Percentiles rank a stretch among this genome's conserved stretches.
These are phyloP conservation scores for Pelargonium citronellum DNA, from an alignment of 441 rosid species.

Conservation along the genomic window DNA sequence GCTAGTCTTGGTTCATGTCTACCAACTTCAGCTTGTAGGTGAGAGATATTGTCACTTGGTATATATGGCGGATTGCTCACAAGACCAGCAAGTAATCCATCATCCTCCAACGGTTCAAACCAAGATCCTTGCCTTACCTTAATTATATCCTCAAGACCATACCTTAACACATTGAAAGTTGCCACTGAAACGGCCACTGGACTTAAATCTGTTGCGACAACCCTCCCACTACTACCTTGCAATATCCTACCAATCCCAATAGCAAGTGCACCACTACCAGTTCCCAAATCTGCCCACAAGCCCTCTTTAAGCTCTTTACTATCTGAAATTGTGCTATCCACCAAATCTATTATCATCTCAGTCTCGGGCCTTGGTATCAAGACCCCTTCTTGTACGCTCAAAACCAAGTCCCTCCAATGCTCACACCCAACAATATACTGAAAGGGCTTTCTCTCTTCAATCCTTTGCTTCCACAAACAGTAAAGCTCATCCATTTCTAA, in stretches of 20 bases:
- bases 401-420: constrained; percentile 83
- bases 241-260: constrained; percentile 51
- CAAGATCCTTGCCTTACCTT: constrained; percentile 74
- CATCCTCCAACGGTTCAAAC: constrained; percentile 66
- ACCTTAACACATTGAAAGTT: constrained; percentile 55
- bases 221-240: constrained; percentile 39
- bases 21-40: constrained; percentile 85
- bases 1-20: constrained; percentile 82
- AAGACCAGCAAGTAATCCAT: constrained; percentile 63
- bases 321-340: constrained; percentile 32
- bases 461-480: constrained; percentile 65
- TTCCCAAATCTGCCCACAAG: constrained; percentile 71
- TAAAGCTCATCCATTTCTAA: constrained; percentile 53
- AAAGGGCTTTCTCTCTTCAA: constrained; percentile 73
- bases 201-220: constrained; percentile 74
- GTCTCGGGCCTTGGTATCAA: constrained; percentile 93
- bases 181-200: constrained; percentile 56
- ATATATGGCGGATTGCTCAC: constrained; percentile 89
- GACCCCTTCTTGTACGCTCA: constrained; percentile 82
- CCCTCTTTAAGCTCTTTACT: constrained; percentile 36
- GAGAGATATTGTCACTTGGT: constrained; percentile 59
- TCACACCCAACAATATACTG: constrained; percentile 89
- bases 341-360: constrained; percentile 65
- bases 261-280: constrained; percentile 78
- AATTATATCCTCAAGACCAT: constrained; percentile 51